Evolutionary conservation across 495 filamentous ascomycete genomes (phyloP), one percentile per base, ranked within the genome.

Genomic region (Friedmanniomyces endolithicus): DNA sequence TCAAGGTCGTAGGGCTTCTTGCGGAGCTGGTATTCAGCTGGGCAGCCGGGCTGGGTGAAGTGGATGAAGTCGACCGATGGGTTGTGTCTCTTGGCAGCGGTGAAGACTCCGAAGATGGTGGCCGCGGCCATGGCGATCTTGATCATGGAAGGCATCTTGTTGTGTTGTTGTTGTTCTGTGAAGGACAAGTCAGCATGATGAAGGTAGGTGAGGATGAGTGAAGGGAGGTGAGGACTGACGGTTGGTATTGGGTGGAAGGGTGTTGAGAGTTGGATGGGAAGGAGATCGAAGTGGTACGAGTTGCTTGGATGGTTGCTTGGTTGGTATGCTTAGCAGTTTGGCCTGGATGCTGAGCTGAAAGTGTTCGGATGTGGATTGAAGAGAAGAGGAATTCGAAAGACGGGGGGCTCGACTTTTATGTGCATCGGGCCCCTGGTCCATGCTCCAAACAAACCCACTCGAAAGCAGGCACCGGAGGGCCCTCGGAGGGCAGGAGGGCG

Each of bases 1-100:
- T 43, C 43, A n/a, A 49, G 27, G 34, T 53, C 50, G 31, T 53
- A 1, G 12, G 50, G 41, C 50, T 58, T 41, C 43, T 48, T 53
- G 50, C 11, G 6, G 33, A 58, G 53, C 40, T 58, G 49, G 50
- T 50, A 33, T 9, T 31, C 34, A 6, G 25, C 41, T 17, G 40
- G 11, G 43, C 56, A 58, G 39, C 24, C 25, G 14, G 37, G 22
- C n/a, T 48, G 25, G 45, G 35, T 6, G 56, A 53, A 58, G 50
- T 50, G 56, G 14, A 19, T 11, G 56, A 58, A 58, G 4, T 17
- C 24, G 43, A 58, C 52, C 39, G 16, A 17, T 22, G 20, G 39
- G 16, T n/a, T 43, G 16, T 43, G 16, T 2, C 9, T n/a, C 9
- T 43, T 43, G 39, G 39, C 39, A 22, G 16, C 39, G 39, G 16